phyloP scores from a whole-genome alignment of 345 rosid species.

The Excoecaria agallocha region DNA sequence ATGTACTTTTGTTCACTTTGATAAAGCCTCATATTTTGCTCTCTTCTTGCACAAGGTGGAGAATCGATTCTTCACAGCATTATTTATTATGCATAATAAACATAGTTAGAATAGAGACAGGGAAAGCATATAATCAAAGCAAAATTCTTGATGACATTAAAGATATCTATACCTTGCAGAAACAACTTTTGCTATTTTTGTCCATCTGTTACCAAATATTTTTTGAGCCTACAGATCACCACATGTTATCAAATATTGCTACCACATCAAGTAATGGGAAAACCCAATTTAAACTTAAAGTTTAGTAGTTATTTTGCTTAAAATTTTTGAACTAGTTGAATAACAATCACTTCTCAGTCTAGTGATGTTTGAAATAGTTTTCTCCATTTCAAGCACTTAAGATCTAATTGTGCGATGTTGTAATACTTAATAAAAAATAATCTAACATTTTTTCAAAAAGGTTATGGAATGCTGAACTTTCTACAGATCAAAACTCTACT shows the following conservation, averaged over 20 bases:
- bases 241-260: slow-evolving; percentile 18
- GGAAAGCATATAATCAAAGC: neutral
- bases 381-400: slow-evolving; percentile 22
- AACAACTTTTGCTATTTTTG: slow-evolving; percentile 98
- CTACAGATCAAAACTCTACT: slow-evolving; percentile 6
- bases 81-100: slow-evolving; percentile 71
- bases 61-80: slow-evolving; percentile 95
- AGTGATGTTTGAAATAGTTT: slow-evolving; percentile 22
- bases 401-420: slow-evolving; percentile 3
- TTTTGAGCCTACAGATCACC: slow-evolving; percentile 55
- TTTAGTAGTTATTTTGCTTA: slow-evolving; percentile 5
- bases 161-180: slow-evolving; percentile 74
- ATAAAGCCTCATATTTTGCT: slow-evolving; percentile 88
- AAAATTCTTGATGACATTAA: neutral
- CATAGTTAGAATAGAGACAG: neutral
- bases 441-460: neutral
- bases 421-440: neutral
- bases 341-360: slow-evolving; percentile 21
- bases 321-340: slow-evolving; percentile 21
- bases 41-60: slow-evolving; percentile 97
- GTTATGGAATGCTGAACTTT: neutral
- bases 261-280: slow-evolving; percentile 10
- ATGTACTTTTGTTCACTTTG: slow-evolving; percentile 62
- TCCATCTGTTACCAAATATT: slow-evolving; percentile 99
- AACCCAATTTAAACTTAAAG: slow-evolving; percentile 18